phyloP scores from a whole-genome alignment of 1,139 yeast species.

The Candida tropicalis region DNA sequence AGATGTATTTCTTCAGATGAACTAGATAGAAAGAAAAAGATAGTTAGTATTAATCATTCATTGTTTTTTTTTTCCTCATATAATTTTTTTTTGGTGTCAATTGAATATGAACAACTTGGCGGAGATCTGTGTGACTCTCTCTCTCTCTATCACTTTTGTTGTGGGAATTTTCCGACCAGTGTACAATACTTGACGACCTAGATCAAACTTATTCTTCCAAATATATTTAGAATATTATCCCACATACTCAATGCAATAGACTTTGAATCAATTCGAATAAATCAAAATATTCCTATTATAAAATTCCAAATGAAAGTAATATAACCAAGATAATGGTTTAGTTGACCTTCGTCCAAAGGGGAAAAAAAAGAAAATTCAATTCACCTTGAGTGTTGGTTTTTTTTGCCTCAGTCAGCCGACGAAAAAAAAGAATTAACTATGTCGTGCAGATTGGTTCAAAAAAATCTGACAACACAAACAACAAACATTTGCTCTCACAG shows the following conservation, averaged over 20 bases:
- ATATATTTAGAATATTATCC: too few species aligned
- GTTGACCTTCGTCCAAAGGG: background rate
- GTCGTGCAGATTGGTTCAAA: conserved; percentile 10
- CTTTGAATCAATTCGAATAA: background rate
- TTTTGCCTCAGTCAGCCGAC: conserved; percentile 9
- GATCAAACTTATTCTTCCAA: background rate
- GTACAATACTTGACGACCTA: background rate
- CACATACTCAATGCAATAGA: conserved; percentile 1
- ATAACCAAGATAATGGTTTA: background rate
- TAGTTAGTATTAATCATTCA: conserved; percentile 7
- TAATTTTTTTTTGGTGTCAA: background rate
- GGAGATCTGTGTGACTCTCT: background rate
- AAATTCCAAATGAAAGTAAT: background rate
- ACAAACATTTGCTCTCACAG: conserved; percentile 9
- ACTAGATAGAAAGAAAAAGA: conserved; percentile 7
- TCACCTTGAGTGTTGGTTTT: conserved; percentile 5
- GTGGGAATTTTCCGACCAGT: background rate
- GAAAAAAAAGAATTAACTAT: conserved; percentile 4
- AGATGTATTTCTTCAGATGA: conserved; percentile 9
- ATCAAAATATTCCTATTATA: background rate
- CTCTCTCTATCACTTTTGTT: conserved; percentile 1
- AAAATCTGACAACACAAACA: conserved; percentile 15
- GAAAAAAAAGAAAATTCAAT: background rate
- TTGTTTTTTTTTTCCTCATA: too few species aligned
- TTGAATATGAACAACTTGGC: background rate